These are phyloP conservation scores for Aurinia saxatilis DNA, from an alignment of 345 rosid species.

Conservation along the genomic window DNA sequence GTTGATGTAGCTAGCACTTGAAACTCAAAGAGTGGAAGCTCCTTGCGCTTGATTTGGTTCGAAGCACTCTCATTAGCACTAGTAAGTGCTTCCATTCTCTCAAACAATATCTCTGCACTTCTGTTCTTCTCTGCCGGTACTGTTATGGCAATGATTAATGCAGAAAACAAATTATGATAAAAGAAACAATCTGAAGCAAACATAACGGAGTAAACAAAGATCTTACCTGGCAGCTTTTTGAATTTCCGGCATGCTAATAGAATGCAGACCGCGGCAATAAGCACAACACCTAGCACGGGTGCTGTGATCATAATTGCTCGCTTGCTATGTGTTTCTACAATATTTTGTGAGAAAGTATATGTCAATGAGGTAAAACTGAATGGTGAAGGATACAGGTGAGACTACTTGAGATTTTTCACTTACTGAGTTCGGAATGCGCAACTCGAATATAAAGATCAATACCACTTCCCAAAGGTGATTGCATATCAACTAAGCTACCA, in stretches of 20 bases:
- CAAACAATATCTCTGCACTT: slow-evolving; percentile 20
- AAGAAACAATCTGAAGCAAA: not conserved
- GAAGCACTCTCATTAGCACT: slow-evolving; percentile 20
- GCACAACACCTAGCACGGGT: not conserved
- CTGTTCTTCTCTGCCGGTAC: slow-evolving; percentile 3
- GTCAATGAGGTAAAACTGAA: not conserved
- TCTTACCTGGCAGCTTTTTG: slow-evolving; percentile 19
- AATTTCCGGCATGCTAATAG: slow-evolving; percentile 17
- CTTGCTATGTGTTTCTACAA: slow-evolving; percentile 11
- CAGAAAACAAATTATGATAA: not conserved
- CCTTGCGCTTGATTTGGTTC: slow-evolving; percentile 34
- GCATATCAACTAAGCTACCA: slow-evolving; percentile 34
- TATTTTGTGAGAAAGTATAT: not conserved
- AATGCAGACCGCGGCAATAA: not conserved
- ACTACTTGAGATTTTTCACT: not conserved
- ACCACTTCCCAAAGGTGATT: slow-evolving; percentile 29
- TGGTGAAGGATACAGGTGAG: not conserved
- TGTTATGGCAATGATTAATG: not conserved
- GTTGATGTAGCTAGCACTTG: slow-evolving; percentile 17
- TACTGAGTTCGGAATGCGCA: slow-evolving; percentile 39
- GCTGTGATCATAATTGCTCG: slow-evolving; percentile 5
- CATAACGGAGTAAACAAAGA: not conserved
- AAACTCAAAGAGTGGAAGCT: slow-evolving; percentile 31
- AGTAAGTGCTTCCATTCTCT: slow-evolving; percentile 26
- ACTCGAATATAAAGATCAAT: slow-evolving; percentile 37